These are phyloP conservation scores for Harrya chromipes DNA, from an alignment of 768 basidiomycete species.

Conservation along the genomic window DNA sequence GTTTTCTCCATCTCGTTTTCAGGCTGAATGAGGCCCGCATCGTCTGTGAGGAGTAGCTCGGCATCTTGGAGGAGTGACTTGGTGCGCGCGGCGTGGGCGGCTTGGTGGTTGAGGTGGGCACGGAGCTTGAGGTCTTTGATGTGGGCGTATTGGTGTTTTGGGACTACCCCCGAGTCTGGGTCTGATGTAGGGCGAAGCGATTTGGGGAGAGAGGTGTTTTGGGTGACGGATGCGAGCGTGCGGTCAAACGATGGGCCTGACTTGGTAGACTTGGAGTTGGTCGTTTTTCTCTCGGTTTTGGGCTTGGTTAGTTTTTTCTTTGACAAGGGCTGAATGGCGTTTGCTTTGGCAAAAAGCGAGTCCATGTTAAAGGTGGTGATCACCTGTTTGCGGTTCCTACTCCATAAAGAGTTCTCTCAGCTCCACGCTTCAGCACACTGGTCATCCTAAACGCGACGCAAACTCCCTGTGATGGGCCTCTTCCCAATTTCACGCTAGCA, in stretches of 20 bases:
- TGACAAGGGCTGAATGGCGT: slow-evolving; percentile 48
- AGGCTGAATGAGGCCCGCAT: slow-evolving; percentile 68
- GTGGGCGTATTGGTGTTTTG: slow-evolving; percentile 45
- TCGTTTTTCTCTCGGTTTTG: too few relatives aligned
- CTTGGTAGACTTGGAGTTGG: slow-evolving; percentile 17
- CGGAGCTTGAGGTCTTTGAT: slow-evolving; percentile 76
- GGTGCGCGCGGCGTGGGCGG: slow-evolving; percentile 57
- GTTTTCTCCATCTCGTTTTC: slow-evolving; percentile 85
- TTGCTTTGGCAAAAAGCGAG: slow-evolving; percentile 66
- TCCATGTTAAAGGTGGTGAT: slow-evolving; percentile 54
- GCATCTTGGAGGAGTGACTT: slow-evolving; percentile 66
- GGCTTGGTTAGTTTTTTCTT: slow-evolving; percentile 40
- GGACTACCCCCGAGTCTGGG: slow-evolving; percentile 43
- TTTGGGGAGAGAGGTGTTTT: slow-evolving; percentile 60
- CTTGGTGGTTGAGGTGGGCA: slow-evolving; percentile 60
- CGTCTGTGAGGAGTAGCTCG: slow-evolving; percentile 65
- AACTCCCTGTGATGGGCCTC: too few relatives aligned
- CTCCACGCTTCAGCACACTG: too few relatives aligned
- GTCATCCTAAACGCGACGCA: too few relatives aligned
- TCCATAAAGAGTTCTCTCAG: too few relatives aligned
- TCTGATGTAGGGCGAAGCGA: slow-evolving; percentile 57
- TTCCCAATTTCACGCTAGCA: too few relatives aligned
- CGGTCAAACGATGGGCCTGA: slow-evolving; percentile 37
- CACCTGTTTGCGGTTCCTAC: too few relatives aligned
- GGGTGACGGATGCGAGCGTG: slow-evolving; percentile 56